Percentiles rank a stretch among this genome's conserved stretches.
These are phyloP conservation scores for Trichosporon inkin DNA, from an alignment of 1,284 basidiomycete genomes.

Conservation along the genomic window DNA sequence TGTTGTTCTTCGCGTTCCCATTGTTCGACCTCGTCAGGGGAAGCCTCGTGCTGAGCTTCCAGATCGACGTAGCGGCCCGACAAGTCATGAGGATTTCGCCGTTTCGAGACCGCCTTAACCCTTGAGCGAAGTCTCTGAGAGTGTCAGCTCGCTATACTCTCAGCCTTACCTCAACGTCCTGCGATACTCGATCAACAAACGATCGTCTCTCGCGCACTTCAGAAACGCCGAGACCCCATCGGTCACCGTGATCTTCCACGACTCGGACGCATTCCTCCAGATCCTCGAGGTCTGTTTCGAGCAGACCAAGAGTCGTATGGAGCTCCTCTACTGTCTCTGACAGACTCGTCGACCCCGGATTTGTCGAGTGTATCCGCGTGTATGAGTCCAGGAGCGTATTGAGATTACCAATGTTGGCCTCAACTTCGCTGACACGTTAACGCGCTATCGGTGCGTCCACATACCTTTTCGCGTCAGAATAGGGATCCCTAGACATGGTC, in stretches of 20 bases:
- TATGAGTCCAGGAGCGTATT: conserved; percentile 32
- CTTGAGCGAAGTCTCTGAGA: conserved; percentile 3
- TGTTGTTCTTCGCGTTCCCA: conserved; percentile 82
- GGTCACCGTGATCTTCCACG: conserved; percentile 71
- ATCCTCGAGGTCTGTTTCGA: conserved; percentile 81
- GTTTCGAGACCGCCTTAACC: not conserved
- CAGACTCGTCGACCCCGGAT: conserved; percentile 1
- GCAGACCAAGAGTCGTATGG: conserved; percentile 64
- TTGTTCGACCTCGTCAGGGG: conserved; percentile 53
- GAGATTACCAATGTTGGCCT: conserved; percentile 34
- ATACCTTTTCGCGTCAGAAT: conserved; percentile 44
- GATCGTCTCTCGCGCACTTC: conserved; percentile 68
- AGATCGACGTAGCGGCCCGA: too few species aligned
- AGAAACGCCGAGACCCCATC: conserved; percentile 70
- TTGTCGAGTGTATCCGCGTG: conserved; percentile 20
- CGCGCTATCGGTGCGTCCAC: conserved; percentile 1
- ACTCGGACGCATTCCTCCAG: conserved; percentile 84
- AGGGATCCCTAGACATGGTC: conserved; percentile 44
- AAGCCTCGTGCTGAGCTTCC: conserved; percentile 40
- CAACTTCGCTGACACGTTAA: conserved; percentile 35
- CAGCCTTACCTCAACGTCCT: conserved; percentile 68
- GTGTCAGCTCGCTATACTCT: not conserved
- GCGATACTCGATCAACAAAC: conserved; percentile 68
- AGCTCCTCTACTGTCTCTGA: conserved; percentile 55
- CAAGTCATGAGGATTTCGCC: too few species aligned